Base-by-base conservation (phyloP, 225 moss, liverwort and hornwort species). In the Antitrichia curtipendula region DNA sequence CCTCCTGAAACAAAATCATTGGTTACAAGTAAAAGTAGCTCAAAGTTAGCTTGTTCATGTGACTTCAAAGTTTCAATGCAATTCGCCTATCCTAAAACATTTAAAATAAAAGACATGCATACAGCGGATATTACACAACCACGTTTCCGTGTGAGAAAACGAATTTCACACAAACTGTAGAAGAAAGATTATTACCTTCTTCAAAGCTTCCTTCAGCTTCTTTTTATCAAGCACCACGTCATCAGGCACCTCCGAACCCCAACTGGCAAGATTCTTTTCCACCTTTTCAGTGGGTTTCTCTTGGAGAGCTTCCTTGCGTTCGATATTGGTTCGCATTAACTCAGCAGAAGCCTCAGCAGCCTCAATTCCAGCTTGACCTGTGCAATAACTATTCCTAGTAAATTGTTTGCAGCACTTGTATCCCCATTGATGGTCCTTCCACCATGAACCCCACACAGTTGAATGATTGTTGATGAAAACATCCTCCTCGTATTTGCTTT, bases 401-500 rank as follows among this genome's bases (percentile, higher is more conserved):
- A 91, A 97, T 74, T 97, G 96, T 87, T 95, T 97, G 89, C 98
- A 99, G 76, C 98, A 99, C 88, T 99, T 97, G 70, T 95, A 97
- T 81, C 96, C 98, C 97, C 98, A 99, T 89, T 96, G 97, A 80
- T 97, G 96, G 80, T 99, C 98, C 85, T 94, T 97, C 97, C 98
- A 99, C 98, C 98, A 99, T 74, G 96, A 97, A 65, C 98, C 98
- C 98, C 98, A 98, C 69, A 99, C 97, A 68, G 96, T 95, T 36
- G 94, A 96, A 88, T 99, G 98, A 59, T 99, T 99, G 93, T 99
- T 97, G 85, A 95, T 95, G 71, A 95, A 97, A 32, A 97, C 88
- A 81, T 99, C 98, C 89, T 99, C 98, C 88, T 99, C 98, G 32
- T 99, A 97, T 90, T 99, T 99, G 90, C 98, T 99, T 88, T 99